These are phyloP conservation scores for Aspergillus luchuensis DNA, from an alignment of 2,329 filamentous ascomycete genomes.

Conservation along the genomic window DNA sequence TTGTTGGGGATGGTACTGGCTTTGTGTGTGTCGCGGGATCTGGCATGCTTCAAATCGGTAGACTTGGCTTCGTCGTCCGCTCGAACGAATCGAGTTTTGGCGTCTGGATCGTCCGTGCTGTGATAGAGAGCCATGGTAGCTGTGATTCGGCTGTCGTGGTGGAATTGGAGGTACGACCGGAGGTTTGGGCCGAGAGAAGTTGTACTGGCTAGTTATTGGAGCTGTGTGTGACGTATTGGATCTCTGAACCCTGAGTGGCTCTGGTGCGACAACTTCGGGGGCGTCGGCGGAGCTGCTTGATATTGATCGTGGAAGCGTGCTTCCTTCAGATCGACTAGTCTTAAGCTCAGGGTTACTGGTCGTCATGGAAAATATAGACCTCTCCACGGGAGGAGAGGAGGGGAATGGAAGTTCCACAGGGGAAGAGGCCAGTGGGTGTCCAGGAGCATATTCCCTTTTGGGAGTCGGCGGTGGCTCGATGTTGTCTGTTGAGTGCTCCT, in stretches of 20 bases:
- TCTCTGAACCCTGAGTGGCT: conserved; percentile 29
- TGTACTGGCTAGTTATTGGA: conserved; percentile 20
- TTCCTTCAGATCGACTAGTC: background rate
- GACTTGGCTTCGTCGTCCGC: conserved; percentile 16
- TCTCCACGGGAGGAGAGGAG: background rate
- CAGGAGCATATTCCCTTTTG: conserved; percentile 7
- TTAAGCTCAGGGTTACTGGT: background rate
- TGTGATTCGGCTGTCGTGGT: conserved; percentile 9
- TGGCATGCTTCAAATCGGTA: conserved; percentile 31
- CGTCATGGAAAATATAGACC: background rate
- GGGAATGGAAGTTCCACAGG: background rate
- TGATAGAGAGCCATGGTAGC: conserved; percentile 12
- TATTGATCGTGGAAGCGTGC: conserved; percentile 26
- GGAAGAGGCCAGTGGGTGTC: conserved; percentile 4
- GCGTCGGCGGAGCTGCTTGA: conserved; percentile 40
- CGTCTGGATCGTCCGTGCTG: conserved; percentile 14
- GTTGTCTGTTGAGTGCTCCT: conserved; percentile 28
- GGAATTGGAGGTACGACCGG: conserved; percentile 21
- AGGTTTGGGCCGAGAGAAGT: conserved; percentile 31
- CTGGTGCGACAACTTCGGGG: conserved; percentile 35
- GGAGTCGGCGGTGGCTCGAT: conserved; percentile 9
- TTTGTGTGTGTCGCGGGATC: conserved; percentile 31
- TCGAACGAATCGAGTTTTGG: conserved; percentile 17
- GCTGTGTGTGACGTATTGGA: conserved; percentile 26
- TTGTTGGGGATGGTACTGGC: conserved; percentile 28